Percentiles rank a stretch among this genome's conserved stretches.
Evolutionary conservation across 371 early-diverging fungal species (phyloP).

Genomic region (Catenaria anguillulae): DNA sequence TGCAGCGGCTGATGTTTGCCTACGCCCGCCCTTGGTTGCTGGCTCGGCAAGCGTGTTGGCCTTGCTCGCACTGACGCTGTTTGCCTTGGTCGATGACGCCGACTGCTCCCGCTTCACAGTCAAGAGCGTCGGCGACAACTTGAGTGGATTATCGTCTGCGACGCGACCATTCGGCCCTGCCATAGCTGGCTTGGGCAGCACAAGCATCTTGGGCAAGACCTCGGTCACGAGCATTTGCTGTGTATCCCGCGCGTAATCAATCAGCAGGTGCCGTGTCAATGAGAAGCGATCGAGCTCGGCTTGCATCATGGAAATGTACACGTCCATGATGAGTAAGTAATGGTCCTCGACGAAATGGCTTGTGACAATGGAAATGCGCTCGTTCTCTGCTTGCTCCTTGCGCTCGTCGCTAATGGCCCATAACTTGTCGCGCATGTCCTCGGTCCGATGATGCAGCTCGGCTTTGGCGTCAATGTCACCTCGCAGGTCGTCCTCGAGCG

Average conservation of each 20-base stretch:
- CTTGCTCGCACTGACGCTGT: background rate
- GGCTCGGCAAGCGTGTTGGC: background rate
- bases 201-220: background rate
- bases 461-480: slow-evolving; percentile 32
- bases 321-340: slow-evolving; percentile 24
- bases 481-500: slow-evolving; percentile 31
- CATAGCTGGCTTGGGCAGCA: background rate
- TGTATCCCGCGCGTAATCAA: slow-evolving; percentile 31
- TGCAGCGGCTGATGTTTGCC: background rate
- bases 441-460: slow-evolving; percentile 37
- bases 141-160: background rate
- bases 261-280: slow-evolving; percentile 21
- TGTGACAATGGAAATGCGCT: slow-evolving; percentile 27
- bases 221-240: background rate
- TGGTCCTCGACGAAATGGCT: slow-evolving; percentile 42
- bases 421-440: slow-evolving; percentile 34
- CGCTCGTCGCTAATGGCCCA: slow-evolving; percentile 37
- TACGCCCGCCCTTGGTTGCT: background rate
- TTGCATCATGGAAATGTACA: slow-evolving; percentile 33
- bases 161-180: background rate
- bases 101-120: background rate
- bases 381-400: slow-evolving; percentile 36
- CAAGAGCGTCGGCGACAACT: background rate
- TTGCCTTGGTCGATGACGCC: background rate
- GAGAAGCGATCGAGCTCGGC: slow-evolving; percentile 31